Conservation (phyloP, 441 rosid genomes). For the Pelargonium myrrhifolium region DNA sequence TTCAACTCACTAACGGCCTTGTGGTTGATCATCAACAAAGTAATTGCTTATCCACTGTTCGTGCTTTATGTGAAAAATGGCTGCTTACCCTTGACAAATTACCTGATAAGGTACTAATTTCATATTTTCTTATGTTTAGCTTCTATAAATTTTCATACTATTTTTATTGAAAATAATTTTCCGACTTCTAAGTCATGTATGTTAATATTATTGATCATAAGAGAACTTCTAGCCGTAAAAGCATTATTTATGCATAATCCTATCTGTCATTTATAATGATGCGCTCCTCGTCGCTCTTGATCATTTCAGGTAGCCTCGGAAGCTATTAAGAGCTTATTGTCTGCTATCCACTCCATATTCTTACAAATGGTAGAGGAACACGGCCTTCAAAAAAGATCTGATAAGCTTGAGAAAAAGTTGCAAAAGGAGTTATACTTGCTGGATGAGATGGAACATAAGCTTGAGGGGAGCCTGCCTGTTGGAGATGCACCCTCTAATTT, state of each 20-base stretch:
- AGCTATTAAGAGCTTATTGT: conserved; percentile 58
- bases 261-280: not conserved
- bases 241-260: not conserved
- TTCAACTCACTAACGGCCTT: conserved; percentile 53
- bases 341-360: conserved; percentile 52
- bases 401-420: conserved; percentile 69
- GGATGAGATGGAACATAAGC: conserved; percentile 58
- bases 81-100: conserved; percentile 53
- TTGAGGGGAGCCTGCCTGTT: conserved; percentile 31
- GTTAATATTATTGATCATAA: not conserved
- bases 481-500: conserved; percentile 35
- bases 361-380: conserved; percentile 57
- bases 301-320: conserved; percentile 54
- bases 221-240: not conserved
- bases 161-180: too few relatives aligned
- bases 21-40: conserved; percentile 44
- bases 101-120: conserved; percentile 62
- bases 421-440: conserved; percentile 55
- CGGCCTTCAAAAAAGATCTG: conserved; percentile 45
- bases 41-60: conserved; percentile 40
- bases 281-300: not conserved
- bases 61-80: conserved; percentile 69
- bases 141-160: too few relatives aligned
- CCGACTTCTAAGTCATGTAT: not conserved
- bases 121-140: not conserved